Conservation (phyloP, 495 filamentous ascomycete genomes). For the Xylaria acuta region DNA sequence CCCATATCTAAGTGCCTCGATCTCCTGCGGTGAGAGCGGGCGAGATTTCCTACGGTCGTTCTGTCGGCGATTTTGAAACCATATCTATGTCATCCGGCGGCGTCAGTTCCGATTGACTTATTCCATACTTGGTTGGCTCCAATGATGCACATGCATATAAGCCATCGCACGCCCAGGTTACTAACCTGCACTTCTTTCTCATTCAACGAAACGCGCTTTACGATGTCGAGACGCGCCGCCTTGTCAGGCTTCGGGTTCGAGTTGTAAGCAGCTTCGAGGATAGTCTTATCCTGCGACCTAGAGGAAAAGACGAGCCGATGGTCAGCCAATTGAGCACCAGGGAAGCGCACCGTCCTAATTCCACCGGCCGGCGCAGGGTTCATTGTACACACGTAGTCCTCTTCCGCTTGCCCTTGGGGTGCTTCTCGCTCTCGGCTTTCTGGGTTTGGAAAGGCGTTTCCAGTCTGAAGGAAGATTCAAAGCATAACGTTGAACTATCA, state of each 20-base stretch:
- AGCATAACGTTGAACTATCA: slow-evolving; percentile 37
- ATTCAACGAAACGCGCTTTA: slow-evolving; percentile 82
- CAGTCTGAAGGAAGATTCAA: slow-evolving; percentile 41
- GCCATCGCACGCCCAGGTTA: slow-evolving; percentile 25
- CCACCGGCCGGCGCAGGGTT: background rate
- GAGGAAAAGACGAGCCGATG: slow-evolving; percentile 27
- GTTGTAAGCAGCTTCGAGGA: slow-evolving; percentile 87
- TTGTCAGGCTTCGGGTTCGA: slow-evolving; percentile 93
- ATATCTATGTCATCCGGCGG: slow-evolving; percentile 69
- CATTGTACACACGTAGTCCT: slow-evolving; percentile 56
- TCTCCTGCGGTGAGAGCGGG: slow-evolving; percentile 82
- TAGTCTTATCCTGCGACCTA: slow-evolving; percentile 86
- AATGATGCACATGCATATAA: slow-evolving; percentile 15
- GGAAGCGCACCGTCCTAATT: background rate
- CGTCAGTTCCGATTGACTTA: slow-evolving; percentile 30
- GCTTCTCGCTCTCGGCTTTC: slow-evolving; percentile 42
- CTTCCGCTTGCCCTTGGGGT: slow-evolving; percentile 61
- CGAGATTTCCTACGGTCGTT: slow-evolving; percentile 90
- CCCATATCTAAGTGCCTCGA: slow-evolving; percentile 65
- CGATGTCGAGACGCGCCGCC: slow-evolving; percentile 79
- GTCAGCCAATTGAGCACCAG: slow-evolving; percentile 26
- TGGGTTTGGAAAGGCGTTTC: slow-evolving; percentile 40
- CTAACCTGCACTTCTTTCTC: slow-evolving; percentile 98
- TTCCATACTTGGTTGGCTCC: background rate
- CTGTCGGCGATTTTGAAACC: slow-evolving; percentile 98